Conservation (phyloP, 1,284 basidiomycete genomes). For the Ganoderma boninense region DNA sequence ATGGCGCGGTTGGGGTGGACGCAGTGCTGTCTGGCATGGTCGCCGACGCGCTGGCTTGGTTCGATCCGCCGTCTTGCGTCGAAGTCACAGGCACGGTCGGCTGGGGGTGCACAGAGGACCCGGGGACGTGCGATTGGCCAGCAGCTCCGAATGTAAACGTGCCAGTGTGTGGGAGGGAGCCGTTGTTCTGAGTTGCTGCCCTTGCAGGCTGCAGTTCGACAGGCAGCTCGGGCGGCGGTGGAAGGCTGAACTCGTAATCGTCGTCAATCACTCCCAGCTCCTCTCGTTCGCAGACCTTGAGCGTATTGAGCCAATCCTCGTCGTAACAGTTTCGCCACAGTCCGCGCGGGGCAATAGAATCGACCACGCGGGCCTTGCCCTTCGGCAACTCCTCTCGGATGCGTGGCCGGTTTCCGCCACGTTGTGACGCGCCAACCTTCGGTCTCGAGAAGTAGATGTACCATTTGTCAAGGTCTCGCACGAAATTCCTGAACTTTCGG, state of each 20-base stretch:
- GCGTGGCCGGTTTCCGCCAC: constrained; percentile 7
- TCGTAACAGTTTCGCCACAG: constrained; percentile 19
- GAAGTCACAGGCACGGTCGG: too few species aligned
- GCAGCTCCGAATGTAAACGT: too few species aligned
- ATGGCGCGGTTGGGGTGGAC: too few species aligned
- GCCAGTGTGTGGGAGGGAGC: too few species aligned
- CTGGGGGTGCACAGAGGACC: too few species aligned
- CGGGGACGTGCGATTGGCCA: too few species aligned
- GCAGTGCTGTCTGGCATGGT: too few species aligned
- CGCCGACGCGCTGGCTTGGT: too few species aligned
- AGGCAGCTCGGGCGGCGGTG: too few species aligned
- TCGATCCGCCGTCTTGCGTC: too few species aligned
- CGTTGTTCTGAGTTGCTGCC: too few species aligned
- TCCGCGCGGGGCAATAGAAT: background rate
- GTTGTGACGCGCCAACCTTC: background rate
- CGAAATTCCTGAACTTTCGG: constrained; percentile 6
- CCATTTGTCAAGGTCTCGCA: constrained; percentile 7
- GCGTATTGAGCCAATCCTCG: background rate
- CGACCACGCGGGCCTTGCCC: background rate
- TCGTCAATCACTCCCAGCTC: constrained; percentile 10
- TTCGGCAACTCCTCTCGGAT: background rate
- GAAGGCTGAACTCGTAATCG: constrained; percentile 16
- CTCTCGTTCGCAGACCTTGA: constrained; percentile 1
- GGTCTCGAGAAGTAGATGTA: constrained; percentile 1
- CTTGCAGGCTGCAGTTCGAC: too few species aligned